phyloP scores from a whole-genome alignment of 441 rosid species.

The Pelargonium australe region DNA sequence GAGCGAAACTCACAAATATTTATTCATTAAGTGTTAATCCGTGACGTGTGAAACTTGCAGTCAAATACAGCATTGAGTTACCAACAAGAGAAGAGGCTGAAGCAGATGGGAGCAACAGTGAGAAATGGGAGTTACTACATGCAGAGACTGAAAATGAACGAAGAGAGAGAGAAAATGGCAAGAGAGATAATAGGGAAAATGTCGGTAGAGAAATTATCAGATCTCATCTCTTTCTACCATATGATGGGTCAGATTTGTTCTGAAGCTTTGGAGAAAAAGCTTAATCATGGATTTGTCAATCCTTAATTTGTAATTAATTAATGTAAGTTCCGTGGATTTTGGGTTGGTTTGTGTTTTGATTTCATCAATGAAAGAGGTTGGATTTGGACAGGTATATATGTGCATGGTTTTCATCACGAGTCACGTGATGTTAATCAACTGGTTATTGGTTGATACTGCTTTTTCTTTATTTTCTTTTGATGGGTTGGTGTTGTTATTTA shows the following conservation, averaged over 20 bases:
- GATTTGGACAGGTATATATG: no score
- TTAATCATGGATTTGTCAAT: slow-evolving; percentile 20
- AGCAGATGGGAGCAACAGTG: slow-evolving; percentile 94
- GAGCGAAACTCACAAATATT: no score
- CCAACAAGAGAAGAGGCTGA: slow-evolving; percentile 72
- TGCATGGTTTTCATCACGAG: no score
- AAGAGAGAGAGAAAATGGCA: slow-evolving; percentile 57
- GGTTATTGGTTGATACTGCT: no score
- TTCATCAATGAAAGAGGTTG: no score
- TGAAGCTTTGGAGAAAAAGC: slow-evolving; percentile 58
- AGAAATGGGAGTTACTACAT: slow-evolving; percentile 64
- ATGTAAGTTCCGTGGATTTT: no score
- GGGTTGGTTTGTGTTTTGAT: no score
- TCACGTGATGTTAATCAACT: no score
- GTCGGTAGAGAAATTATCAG: slow-evolving; percentile 64
- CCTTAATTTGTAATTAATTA: not conserved
- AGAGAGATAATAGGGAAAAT: slow-evolving; percentile 62
- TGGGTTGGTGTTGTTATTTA: no score
- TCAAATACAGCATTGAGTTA: slow-evolving; percentile 59
- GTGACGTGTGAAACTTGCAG: slow-evolving; percentile 29
- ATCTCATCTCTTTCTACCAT: slow-evolving; percentile 65
- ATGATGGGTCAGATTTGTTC: slow-evolving; percentile 80
- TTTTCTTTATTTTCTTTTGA: no score
- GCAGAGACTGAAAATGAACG: slow-evolving; percentile 48
- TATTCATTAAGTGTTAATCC: no score